phyloP scores from a whole-genome alignment of 495 filamentous ascomycete genomes.

The Penicillium ucsense region DNA sequence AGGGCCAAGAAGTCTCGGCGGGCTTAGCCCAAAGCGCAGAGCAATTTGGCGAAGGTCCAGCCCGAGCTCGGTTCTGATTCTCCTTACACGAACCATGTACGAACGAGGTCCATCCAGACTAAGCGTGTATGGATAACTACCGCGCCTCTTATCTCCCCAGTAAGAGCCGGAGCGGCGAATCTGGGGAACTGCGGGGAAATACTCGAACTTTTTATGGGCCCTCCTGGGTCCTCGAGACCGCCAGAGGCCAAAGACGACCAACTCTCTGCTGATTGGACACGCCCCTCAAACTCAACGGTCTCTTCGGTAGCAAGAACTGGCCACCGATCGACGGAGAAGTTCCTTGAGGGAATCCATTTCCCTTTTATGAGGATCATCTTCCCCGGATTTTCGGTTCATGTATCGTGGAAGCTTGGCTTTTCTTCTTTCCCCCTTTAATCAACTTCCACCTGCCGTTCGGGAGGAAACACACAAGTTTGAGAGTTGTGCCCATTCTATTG shows the following conservation, averaged over 20 bases:
- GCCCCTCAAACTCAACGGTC: no score
- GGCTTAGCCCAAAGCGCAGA: no score
- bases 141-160: not conserved
- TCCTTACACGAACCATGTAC: not conserved
- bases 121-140: not conserved
- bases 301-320: conserved; percentile 6
- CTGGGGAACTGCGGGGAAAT: conserved; percentile 8
- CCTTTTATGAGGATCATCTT: no score
- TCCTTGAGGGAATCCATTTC: not conserved
- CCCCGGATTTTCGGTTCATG: no score
- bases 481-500: not conserved
- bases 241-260: not conserved
- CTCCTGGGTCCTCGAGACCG: no score
- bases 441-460: not conserved
- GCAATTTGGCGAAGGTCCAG: no score
- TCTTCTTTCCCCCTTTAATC: not conserved
- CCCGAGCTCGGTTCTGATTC: no score
- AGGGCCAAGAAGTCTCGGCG: no score
- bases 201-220: not conserved
- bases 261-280: not conserved
- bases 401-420: no score
- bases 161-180: not conserved
- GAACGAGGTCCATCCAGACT: not conserved
- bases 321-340: conserved; percentile 2
- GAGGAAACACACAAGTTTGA: not conserved